Base-by-base conservation (phyloP, 2,329 filamentous ascomycete genomes). In the Keithomyces neogunnii region DNA sequence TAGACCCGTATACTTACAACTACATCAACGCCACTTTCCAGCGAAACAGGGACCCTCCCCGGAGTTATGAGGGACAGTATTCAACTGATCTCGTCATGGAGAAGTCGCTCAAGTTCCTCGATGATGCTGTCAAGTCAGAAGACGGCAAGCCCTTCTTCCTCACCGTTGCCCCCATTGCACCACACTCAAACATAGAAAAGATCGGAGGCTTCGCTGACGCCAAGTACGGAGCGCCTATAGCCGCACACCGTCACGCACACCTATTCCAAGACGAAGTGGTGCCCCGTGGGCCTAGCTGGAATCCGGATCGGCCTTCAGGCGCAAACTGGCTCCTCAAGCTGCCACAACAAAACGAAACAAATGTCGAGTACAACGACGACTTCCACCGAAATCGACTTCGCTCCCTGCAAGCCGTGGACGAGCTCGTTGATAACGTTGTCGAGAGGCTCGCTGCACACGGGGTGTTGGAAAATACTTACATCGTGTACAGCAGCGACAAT, bases 281-380 rank as follows among this genome's bases (percentile, higher is more conserved):
- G 0, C 85, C 85, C 0, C 70, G 85, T 7, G 82, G 75, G 0
- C 66, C 72, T 0, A 80, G 81, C 61, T 89, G 88, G 65, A 89
- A 89, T 57, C 84, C 85, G 3, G 7, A 11, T 35, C 11, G 33
- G 33, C 33, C 33, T 7, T 35, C 33, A 35, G 19, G 33, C 33
- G 11, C 13, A n/a, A 39, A 39, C 36, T 35, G 33, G 36, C 19
- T 19, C 19, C 19, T 19, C 19, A 19, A 19, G 19, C 66, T 78
- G 5, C 61, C 67, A 0, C 62, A 66, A 51, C 68, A 75, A 43
- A 71, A 62, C 9, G 63, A 69, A 1, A 64, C 68, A 0, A 63
- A 69, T 1, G 58, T 80, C 13, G 67, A 68, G 0, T 73, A 72
- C 52, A 72, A 75, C 13, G 78, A 81, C 51, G 59, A 73, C 13